These are phyloP conservation scores for Rhodomyrtus tomentosa DNA, from an alignment of 345 rosid species.

Conservation along the genomic window DNA sequence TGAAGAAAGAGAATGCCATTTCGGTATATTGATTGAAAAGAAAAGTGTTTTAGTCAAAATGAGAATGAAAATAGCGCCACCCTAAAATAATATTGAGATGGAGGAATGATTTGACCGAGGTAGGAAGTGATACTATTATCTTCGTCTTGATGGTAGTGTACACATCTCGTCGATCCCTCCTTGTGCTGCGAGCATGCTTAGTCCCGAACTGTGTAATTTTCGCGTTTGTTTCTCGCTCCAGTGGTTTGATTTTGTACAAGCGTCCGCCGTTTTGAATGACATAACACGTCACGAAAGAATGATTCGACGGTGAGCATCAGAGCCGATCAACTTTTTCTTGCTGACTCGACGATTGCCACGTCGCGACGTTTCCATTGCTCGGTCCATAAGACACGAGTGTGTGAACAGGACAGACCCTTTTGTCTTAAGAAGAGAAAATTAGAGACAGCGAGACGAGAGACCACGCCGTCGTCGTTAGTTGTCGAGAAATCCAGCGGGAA, in stretches of 20 bases:
- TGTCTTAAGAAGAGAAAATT: not conserved
- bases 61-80: too few relatives aligned
- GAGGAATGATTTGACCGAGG: not conserved
- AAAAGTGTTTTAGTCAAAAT: too few relatives aligned
- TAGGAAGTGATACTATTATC: not conserved
- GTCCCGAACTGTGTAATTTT: accelerated
- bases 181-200: too few relatives aligned
- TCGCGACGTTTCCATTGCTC: not conserved
- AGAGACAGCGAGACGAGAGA: not conserved
- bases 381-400: not conserved
- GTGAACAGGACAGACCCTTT: not conserved
- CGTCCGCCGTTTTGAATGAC: too few relatives aligned
- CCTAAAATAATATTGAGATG: too few relatives aligned
- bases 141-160: accelerated
- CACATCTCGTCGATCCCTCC: not conserved
- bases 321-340: not conserved
- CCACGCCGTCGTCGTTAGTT: not conserved
- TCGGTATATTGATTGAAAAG: too few relatives aligned
- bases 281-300: too few relatives aligned
- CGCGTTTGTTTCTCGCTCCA: not conserved
- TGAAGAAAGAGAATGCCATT: too few relatives aligned
- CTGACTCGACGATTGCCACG: not conserved
- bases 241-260: accelerated
- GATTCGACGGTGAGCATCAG: too few relatives aligned
- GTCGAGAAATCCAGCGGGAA: not conserved